Evolutionary conservation across 768 basidiomycete genomes (phyloP).

Genomic region (Strobilomyces echinocephalus): DNA sequence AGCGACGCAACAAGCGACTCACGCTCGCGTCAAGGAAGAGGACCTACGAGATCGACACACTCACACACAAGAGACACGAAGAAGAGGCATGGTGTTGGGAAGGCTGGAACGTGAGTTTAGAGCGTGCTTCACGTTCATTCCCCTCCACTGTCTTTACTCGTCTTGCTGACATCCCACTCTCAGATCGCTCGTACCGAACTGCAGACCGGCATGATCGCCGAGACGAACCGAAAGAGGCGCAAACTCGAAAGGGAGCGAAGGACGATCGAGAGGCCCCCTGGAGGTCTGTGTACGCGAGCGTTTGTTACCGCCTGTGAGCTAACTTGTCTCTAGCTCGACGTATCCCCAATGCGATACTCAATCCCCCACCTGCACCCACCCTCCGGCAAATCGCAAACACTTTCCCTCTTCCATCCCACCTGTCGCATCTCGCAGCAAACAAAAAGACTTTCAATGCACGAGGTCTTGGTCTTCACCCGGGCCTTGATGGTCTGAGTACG

Average conservation of each 20-base stretch:
- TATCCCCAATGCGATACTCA: conserved; percentile 51
- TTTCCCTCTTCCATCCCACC: conserved; percentile 42
- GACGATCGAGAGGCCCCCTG: conserved; percentile 67
- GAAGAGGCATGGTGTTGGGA: conserved; percentile 82
- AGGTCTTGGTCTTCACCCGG: conserved; percentile 16
- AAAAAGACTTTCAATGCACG: conserved; percentile 17
- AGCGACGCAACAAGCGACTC: conserved; percentile 74
- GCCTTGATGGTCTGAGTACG: conserved; percentile 20
- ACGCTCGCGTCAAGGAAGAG: conserved; percentile 76
- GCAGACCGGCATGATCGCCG: conserved; percentile 84
- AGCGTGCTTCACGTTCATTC: not conserved
- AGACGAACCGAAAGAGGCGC: conserved; percentile 82
- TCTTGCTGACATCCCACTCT: conserved; percentile 2
- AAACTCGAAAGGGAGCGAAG: conserved; percentile 83
- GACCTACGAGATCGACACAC: conserved; percentile 59
- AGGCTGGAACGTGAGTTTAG: conserved; percentile 75
- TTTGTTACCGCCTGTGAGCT: not conserved
- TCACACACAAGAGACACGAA: conserved; percentile 54
- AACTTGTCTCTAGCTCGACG: conserved; percentile 41
- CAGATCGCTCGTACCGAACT: conserved; percentile 75
- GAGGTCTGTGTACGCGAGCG: conserved; percentile 44
- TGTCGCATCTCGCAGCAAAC: conserved; percentile 19
- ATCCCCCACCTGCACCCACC: conserved; percentile 52
- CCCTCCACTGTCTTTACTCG: conserved; percentile 2
- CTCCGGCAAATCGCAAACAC: conserved; percentile 64